These are phyloP conservation scores for Onygenales sp. DNA, from an alignment of 2,329 filamentous ascomycete genomes.

Conservation along the genomic window DNA sequence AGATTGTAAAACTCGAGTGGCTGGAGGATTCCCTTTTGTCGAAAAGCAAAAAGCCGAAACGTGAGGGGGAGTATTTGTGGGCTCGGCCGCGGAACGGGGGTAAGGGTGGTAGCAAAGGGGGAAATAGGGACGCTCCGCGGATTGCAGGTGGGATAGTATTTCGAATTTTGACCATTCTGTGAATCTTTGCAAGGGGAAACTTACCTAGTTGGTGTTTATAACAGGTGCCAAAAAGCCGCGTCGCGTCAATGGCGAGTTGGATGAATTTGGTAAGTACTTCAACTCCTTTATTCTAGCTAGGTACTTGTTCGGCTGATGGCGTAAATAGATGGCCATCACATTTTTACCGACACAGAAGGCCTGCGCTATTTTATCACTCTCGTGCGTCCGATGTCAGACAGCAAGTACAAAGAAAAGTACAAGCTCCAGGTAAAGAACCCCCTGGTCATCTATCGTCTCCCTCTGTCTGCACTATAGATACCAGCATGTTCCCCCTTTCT, in stretches of 20 bases:
- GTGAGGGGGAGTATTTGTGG: conserved; percentile 24
- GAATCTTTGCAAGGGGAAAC: too few species aligned
- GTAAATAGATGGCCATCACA: conserved; percentile 47
- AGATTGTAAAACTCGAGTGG: conserved; percentile 41
- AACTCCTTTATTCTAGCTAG: too few species aligned
- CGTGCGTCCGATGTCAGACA: conserved; percentile 40
- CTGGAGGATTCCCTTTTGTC: conserved; percentile 34
- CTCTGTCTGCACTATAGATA: conserved; percentile 1
- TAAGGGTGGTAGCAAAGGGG: conserved; percentile 12
- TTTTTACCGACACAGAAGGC: conserved; percentile 53
- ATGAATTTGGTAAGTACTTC: neutral
- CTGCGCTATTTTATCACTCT: conserved; percentile 58
- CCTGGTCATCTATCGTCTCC: neutral
- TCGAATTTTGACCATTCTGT: neutral
- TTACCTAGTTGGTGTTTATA: too few species aligned
- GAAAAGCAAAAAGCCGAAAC: conserved; percentile 24
- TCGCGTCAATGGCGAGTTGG: neutral
- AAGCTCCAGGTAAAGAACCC: conserved; percentile 41
- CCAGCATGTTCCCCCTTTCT: conserved; percentile 3
- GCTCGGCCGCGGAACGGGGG: conserved; percentile 25
- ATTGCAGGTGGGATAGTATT: neutral
- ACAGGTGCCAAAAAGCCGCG: neutral
- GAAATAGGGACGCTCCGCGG: neutral
- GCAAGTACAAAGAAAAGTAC: conserved; percentile 49
- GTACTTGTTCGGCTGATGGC: neutral